Conservation (phyloP, 2,329 filamentous ascomycete species). For the Decorospora gaudefroyi region DNA sequence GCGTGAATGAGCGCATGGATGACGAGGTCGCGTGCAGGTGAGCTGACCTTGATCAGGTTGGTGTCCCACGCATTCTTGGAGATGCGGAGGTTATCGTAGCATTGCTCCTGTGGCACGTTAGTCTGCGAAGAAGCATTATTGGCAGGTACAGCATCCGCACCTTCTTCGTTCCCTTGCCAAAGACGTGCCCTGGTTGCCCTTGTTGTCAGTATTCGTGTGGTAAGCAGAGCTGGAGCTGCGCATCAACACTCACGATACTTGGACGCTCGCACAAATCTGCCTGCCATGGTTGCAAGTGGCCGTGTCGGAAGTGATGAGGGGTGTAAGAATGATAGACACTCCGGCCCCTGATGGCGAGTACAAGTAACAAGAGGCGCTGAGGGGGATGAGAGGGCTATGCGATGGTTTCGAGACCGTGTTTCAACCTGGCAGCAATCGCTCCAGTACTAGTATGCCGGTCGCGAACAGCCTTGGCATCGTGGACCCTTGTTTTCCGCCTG, state of each 20-base stretch:
- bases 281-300: conserved; percentile 59
- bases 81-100: conserved; percentile 97
- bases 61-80: conserved; percentile 99
- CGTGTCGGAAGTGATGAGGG: conserved; percentile 6
- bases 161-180: conserved; percentile 92
- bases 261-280: conserved; percentile 72
- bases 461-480: conserved; percentile 17
- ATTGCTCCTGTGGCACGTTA: conserved; percentile 69
- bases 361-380: conserved; percentile 12
- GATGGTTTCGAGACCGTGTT: conserved; percentile 17
- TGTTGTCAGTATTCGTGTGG: conserved; percentile 27
- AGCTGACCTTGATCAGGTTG: conserved; percentile 88
- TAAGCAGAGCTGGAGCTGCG: conserved; percentile 33
- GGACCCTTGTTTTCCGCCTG: conserved; percentile 15
- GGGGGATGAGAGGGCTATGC: conserved; percentile 12
- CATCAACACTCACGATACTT: conserved; percentile 65
- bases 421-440: conserved; percentile 14
- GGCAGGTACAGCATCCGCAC: conserved; percentile 44
- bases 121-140: conserved; percentile 1
- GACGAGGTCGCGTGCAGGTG: conserved; percentile 34
- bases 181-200: conserved; percentile 79
- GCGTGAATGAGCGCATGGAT: conserved; percentile 33
- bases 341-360: conserved; percentile 13
- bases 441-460: conserved; percentile 7
- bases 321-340: conserved; percentile 16